A percentile compares a stretch with the other conserved stretches of the same genome.
These are phyloP conservation scores for Apiosordaria backusii DNA, from an alignment of 495 filamentous ascomycete genomes.

Conservation along the genomic window DNA sequence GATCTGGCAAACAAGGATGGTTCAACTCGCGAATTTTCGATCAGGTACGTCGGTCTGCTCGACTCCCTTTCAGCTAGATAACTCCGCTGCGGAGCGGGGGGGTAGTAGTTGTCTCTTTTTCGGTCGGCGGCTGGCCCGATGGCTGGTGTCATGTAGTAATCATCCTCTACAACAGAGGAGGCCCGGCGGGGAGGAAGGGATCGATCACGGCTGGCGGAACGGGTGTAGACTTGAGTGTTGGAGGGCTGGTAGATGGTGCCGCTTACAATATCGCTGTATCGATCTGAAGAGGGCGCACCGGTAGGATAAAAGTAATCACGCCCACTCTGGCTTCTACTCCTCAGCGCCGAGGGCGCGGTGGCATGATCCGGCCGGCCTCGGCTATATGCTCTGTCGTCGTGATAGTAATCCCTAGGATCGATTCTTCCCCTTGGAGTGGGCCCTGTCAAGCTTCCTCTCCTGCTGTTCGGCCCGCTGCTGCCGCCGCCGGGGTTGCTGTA, in stretches of 20 bases:
- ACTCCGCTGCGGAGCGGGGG: constrained; percentile 15
- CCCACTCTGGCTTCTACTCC: background rate
- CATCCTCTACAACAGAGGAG: background rate
- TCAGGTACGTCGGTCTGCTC: background rate
- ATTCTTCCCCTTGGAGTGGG: background rate
- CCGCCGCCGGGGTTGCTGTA: background rate
- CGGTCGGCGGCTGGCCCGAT: background rate
- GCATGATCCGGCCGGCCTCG: background rate
- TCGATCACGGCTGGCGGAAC: too few relatives aligned
- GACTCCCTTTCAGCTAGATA: constrained; percentile 1
- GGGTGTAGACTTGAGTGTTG: too few relatives aligned
- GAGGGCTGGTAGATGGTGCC: too few relatives aligned
- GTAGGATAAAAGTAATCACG: background rate
- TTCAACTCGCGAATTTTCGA: background rate
- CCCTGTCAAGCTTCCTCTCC: background rate
- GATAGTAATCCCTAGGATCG: background rate
- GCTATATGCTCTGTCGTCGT: background rate
- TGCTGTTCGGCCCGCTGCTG: too few relatives aligned
- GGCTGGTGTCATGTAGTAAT: background rate
- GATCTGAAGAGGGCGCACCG: background rate
- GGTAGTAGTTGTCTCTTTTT: constrained; percentile 14
- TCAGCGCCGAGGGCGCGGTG: background rate
- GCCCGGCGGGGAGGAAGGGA: background rate
- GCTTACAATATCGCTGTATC: too few relatives aligned
- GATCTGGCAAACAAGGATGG: background rate